phyloP scores from a whole-genome alignment of 169 alveolate species.

The Theileria annulata region DNA sequence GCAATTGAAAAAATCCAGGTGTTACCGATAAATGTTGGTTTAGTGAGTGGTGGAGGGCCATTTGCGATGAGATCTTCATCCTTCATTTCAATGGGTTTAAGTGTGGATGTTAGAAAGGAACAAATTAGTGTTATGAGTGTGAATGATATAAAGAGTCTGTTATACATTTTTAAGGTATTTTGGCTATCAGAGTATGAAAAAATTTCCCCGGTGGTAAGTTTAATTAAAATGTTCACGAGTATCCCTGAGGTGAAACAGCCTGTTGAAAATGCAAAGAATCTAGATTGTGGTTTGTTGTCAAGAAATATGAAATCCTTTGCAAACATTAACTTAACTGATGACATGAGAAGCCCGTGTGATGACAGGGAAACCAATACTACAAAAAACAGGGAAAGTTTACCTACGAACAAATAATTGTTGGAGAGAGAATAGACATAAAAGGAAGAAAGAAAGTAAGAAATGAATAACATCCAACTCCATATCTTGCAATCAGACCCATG shows the following conservation, averaged over 20 bases:
- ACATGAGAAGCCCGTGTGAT: conserved; percentile 14
- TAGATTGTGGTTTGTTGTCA: not conserved
- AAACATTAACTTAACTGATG: conserved; percentile 16
- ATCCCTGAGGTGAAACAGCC: conserved; percentile 16
- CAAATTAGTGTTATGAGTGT: not conserved
- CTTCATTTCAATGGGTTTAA: not conserved
- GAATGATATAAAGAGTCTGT: conserved; percentile 8
- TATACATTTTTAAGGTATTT: conserved; percentile 4
- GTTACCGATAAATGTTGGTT: not conserved
- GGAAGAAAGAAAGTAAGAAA: conserved; percentile 11
- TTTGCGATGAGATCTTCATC: conserved; percentile 1
- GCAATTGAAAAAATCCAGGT: conserved; percentile 9
- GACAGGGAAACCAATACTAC: conserved; percentile 6
- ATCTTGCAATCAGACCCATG: not conserved
- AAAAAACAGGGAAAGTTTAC: not conserved
- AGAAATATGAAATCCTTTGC: not conserved
- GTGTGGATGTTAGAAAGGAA: not conserved
- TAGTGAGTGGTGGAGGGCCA: not conserved
- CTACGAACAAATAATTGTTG: not conserved
- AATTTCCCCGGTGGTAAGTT: conserved; percentile 5
- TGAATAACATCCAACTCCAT: conserved; percentile 11
- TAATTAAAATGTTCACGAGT: not conserved
- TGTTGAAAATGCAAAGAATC: not conserved
- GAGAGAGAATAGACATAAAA: conserved; percentile 12
- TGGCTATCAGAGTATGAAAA: not conserved